Evolutionary conservation across 2,329 filamentous ascomycete genomes (phyloP).

Genomic region (Alternaria panax): DNA sequence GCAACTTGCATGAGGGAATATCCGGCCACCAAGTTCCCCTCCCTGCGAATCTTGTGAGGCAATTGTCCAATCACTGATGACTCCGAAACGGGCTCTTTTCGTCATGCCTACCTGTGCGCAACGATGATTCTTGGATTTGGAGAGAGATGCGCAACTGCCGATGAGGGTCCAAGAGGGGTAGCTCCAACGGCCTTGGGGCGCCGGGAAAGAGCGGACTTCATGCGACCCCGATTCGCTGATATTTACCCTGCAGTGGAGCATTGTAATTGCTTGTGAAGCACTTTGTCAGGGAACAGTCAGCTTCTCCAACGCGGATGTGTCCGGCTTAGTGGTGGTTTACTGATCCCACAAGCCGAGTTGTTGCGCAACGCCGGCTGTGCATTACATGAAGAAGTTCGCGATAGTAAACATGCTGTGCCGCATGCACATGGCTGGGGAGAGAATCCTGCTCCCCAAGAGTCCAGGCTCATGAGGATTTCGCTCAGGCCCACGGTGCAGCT

Average conservation of each 20-base stretch:
- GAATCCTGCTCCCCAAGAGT: not conserved
- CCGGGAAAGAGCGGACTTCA: conserved; percentile 22
- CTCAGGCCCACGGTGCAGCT: not conserved
- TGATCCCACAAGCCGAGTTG: not conserved
- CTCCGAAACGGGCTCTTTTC: conserved; percentile 8
- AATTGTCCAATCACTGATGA: conserved; percentile 27
- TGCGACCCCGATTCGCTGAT: conserved; percentile 18
- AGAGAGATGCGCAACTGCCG: conserved; percentile 34
- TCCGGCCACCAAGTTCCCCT: conserved; percentile 3
- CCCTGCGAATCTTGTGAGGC: not conserved
- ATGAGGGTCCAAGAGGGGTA: conserved; percentile 32
- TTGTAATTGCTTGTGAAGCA: conserved; percentile 19
- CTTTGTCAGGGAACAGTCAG: conserved; percentile 31
- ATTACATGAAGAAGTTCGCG: not conserved
- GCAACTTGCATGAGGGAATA: not conserved
- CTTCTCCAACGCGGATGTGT: not conserved
- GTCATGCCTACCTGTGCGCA: not conserved
- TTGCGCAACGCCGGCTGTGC: not conserved
- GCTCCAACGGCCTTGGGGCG: conserved; percentile 17
- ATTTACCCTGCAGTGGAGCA: conserved; percentile 19
- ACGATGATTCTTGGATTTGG: not conserved
- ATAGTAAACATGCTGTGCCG: not conserved
- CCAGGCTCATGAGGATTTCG: not conserved
- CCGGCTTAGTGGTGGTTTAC: not conserved
- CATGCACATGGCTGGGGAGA: not conserved